Conservation (phyloP, 1,139 yeast species). For the Yamadazyma oceani region DNA sequence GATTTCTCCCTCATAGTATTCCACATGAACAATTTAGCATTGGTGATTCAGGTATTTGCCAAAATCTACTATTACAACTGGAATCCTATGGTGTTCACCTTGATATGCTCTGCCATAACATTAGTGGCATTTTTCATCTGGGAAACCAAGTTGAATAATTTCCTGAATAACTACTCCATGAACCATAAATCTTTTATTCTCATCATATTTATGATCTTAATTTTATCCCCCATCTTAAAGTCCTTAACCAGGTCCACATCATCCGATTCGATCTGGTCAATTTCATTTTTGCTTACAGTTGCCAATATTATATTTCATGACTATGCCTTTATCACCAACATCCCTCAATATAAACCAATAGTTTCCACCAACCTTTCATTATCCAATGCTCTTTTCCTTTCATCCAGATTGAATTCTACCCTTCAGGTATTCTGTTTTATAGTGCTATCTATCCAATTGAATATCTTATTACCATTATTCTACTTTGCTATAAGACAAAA, state of each 20-base stretch:
- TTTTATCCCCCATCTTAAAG: constrained; percentile 85
- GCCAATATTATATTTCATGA: constrained; percentile 69
- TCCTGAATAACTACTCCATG: constrained; percentile 13
- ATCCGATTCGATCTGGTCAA: constrained; percentile 93
- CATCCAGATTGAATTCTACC: constrained; percentile 76
- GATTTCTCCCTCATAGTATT: constrained; percentile 70
- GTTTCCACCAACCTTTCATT: constrained; percentile 80
- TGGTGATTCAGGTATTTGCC: constrained; percentile 62
- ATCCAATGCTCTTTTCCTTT: constrained; percentile 85
- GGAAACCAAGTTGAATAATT: constrained; percentile 10
- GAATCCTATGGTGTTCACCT: constrained; percentile 44
- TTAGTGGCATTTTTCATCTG: constrained; percentile 28
- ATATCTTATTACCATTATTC: constrained; percentile 71
- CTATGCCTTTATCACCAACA: constrained; percentile 47
- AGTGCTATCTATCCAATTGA: constrained; percentile 67
- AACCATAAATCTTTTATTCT: constrained; percentile 61
- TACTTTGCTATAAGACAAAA: constrained; percentile 56
- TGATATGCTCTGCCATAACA: constrained; percentile 23
- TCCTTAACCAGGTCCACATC: constrained; percentile 88
- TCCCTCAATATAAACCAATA: constrained; percentile 50
- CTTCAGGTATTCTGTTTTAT: constrained; percentile 81
- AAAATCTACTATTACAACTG: constrained; percentile 50
- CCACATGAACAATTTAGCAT: constrained; percentile 60
- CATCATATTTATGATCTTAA: constrained; percentile 66
- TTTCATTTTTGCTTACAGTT: constrained; percentile 74